phyloP scores from a whole-genome alignment of 495 filamentous ascomycete species.

The Penicillium verhagenii region DNA sequence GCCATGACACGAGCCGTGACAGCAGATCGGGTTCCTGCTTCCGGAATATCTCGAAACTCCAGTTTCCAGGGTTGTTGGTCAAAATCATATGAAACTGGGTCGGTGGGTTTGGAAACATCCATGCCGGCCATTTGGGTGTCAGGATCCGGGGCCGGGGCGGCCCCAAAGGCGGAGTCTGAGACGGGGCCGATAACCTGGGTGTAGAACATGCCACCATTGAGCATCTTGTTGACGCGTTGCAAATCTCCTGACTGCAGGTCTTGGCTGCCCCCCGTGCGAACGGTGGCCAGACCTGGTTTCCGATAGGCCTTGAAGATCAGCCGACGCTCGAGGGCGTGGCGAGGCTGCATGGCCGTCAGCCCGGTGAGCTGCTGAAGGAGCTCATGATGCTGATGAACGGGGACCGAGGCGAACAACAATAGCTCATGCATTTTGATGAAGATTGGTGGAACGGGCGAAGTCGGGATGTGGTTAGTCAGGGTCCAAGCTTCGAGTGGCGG shows the following conservation, averaged over 20 bases:
- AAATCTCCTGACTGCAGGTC: constrained; percentile 42
- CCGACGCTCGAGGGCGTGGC: constrained; percentile 57
- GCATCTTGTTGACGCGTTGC: constrained; percentile 46
- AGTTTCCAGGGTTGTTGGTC: constrained; percentile 47
- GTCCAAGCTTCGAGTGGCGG: constrained; percentile 23
- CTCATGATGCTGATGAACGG: constrained; percentile 50
- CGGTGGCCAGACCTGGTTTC: constrained; percentile 36
- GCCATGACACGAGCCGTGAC: constrained; percentile 50
- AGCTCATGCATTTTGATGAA: constrained; percentile 44
- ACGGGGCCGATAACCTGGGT: constrained; percentile 48
- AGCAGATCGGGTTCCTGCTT: constrained; percentile 46
- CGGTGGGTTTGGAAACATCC: constrained; percentile 16
- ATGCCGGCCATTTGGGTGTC: constrained; percentile 36
- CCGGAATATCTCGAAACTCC: constrained; percentile 55
- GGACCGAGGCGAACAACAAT: constrained; percentile 49
- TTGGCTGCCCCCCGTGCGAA: constrained; percentile 44
- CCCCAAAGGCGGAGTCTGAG: constrained; percentile 30
- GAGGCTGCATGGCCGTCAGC: constrained; percentile 65
- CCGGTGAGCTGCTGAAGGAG: constrained; percentile 67
- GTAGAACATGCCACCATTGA: constrained; percentile 52
- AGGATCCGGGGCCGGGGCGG: constrained; percentile 15
- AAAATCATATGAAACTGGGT: constrained; percentile 30
- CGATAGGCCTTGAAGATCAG: constrained; percentile 65
- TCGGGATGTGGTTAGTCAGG: constrained; percentile 28
- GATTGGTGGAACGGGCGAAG: constrained; percentile 23